Conservation (phyloP, 352 stramenopile genomes). For the Pythium myriotylum region DNA sequence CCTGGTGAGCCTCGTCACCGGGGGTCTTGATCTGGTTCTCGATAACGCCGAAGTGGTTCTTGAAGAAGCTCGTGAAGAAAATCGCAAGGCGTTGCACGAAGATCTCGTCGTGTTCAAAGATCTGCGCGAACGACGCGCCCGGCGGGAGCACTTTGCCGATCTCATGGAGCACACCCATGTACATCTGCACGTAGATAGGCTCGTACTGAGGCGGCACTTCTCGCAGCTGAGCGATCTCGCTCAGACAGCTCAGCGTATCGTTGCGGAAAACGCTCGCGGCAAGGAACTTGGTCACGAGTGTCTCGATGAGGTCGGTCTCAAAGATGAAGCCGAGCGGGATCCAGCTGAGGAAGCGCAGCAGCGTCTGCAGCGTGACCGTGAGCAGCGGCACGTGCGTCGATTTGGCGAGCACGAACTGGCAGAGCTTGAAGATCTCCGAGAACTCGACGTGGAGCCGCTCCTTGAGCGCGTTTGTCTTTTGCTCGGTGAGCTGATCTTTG, state of each 20-base stretch:
- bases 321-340: constrained; percentile 99
- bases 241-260: constrained; percentile 97
- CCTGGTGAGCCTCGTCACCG: constrained; percentile 88
- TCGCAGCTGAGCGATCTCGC: constrained; percentile 95
- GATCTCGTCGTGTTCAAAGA: constrained; percentile 94
- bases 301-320: constrained; percentile 95
- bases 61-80: constrained; percentile 96
- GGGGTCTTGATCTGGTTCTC: constrained; percentile 82
- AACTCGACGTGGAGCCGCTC: constrained; percentile 98
- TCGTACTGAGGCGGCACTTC: constrained; percentile 94
- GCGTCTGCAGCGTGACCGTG: constrained; percentile 96
- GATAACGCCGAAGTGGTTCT: constrained; percentile 94
- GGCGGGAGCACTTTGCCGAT: constrained; percentile 91
- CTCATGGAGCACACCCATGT: constrained; percentile 93
- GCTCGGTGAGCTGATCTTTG: constrained; percentile 97
- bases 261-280: constrained; percentile 95
- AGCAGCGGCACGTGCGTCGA: constrained; percentile 92
- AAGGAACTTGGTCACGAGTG: constrained; percentile 97
- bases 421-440: constrained; percentile 97
- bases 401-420: constrained; percentile 97
- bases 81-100: constrained; percentile 98
- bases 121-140: constrained; percentile 92
- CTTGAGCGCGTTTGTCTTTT: constrained; percentile 98
- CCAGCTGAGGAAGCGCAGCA: constrained; percentile 98
- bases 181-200: constrained; percentile 94